phyloP scores from a whole-genome alignment of 2,329 filamentous ascomycete species.

The Epichloe sp. region DNA sequence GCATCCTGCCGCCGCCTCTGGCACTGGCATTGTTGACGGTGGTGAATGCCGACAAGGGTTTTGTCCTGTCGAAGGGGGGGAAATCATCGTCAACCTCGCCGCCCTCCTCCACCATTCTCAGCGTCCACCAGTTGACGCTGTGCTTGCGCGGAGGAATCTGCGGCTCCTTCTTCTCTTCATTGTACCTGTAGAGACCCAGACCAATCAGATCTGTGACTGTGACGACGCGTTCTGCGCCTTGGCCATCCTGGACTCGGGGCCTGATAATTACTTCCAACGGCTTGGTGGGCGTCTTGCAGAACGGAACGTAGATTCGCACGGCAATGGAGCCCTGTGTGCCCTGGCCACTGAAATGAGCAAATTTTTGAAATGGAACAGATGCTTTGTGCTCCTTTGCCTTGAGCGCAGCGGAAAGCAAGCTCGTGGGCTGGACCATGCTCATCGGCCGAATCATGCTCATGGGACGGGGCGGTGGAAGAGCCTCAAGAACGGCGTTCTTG shows the following conservation, averaged over 20 bases:
- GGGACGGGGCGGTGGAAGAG: conserved; percentile 58
- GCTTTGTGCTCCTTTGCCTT: conserved; percentile 58
- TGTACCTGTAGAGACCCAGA: conserved; percentile 63
- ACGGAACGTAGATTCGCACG: conserved; percentile 66
- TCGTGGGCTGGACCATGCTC: conserved; percentile 57
- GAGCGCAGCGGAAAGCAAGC: conserved; percentile 57
- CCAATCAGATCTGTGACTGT: conserved; percentile 74
- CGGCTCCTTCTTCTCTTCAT: conserved; percentile 62
- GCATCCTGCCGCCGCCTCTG: conserved; percentile 40
- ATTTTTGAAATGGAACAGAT: conserved; percentile 61
- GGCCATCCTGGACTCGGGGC: conserved; percentile 54
- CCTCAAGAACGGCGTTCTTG: conserved; percentile 45
- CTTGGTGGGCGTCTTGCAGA: conserved; percentile 49
- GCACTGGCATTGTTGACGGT: conserved; percentile 74
- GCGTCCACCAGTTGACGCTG: conserved; percentile 70
- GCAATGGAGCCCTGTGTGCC: conserved; percentile 65
- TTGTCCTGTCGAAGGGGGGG: conserved; percentile 63
- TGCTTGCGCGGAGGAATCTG: conserved; percentile 49
- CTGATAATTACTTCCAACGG: conserved; percentile 61
- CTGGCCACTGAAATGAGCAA: conserved; percentile 63
- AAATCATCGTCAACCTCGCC: conserved; percentile 81
- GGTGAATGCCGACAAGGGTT: conserved; percentile 64
- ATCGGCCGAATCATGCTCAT: conserved; percentile 48
- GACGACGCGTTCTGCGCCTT: conserved; percentile 46
- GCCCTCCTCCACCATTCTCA: conserved; percentile 74